Evolutionary conservation across 768 basidiomycete genomes (phyloP).

Genomic region (Cystofilobasidium ferigula): DNA sequence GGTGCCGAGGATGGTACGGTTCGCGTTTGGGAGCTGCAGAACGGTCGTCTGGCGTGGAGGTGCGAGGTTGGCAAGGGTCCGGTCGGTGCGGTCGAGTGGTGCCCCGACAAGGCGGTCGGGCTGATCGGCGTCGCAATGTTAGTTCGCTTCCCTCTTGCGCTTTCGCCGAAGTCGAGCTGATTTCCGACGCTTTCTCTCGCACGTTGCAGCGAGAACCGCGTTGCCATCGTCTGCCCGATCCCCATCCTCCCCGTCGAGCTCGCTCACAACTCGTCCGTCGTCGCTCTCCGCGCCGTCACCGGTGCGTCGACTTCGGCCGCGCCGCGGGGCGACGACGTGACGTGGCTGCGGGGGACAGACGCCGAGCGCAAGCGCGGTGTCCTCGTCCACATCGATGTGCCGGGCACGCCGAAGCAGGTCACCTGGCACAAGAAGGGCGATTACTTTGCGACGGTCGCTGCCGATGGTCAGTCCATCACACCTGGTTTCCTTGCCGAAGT

Average conservation of each 20-base stretch:
- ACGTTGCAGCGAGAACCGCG: conserved; percentile 56
- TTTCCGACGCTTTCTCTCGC: conserved; percentile 28
- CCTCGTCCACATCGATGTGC: conserved; percentile 40
- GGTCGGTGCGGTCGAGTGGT: conserved; percentile 83
- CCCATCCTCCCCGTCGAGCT: conserved; percentile 73
- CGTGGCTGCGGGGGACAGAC: conserved; percentile 39
- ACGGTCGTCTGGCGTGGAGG: conserved; percentile 74
- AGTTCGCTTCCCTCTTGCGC: conserved; percentile 37
- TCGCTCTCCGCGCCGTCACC: conserved; percentile 53
- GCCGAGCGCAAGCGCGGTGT: conserved; percentile 40
- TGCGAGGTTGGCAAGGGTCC: conserved; percentile 68
- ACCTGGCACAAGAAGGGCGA: conserved; percentile 91
- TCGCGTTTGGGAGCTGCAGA: conserved; percentile 79
- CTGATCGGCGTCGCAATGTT: conserved; percentile 72
- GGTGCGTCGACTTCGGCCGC: conserved; percentile 38
- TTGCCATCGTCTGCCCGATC: conserved; percentile 41
- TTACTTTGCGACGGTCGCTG: conserved; percentile 77
- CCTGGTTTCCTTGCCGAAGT: not conserved
- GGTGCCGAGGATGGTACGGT: conserved; percentile 82
- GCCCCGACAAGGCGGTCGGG: conserved; percentile 67
- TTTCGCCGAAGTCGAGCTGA: not conserved
- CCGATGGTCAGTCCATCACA: conserved; percentile 49
- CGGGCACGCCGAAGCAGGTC: conserved; percentile 57
- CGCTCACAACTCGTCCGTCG: conserved; percentile 47
- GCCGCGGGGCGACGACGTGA: conserved; percentile 36